Conservation (phyloP, 164 flowering plant genomes). For the Dillenia turbinata region DNA sequence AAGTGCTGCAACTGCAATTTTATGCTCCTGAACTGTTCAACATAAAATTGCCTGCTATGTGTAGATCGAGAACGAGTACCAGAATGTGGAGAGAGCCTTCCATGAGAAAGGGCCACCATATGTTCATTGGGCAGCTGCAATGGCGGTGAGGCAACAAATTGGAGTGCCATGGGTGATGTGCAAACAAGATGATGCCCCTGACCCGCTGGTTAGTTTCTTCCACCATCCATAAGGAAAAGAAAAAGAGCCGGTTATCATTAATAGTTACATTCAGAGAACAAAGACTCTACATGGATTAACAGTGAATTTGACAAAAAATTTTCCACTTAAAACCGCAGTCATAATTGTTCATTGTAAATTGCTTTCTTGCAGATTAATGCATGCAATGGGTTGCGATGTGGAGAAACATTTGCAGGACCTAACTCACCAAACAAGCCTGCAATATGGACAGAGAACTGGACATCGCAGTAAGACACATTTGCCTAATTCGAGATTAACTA, state of each 20-base stretch:
- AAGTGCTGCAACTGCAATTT: no score
- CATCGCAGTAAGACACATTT: constrained; percentile 47
- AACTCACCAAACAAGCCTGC: constrained; percentile 84
- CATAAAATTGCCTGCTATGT: not conserved
- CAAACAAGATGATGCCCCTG: constrained; percentile 88
- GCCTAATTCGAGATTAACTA: not conserved
- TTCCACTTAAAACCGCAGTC: no score
- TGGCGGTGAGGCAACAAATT: constrained; percentile 73
- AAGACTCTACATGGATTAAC: no score
- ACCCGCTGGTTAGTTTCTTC: constrained; percentile 61
- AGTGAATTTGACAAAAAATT: no score
- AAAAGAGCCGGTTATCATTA: no score
- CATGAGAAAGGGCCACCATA: constrained; percentile 48
- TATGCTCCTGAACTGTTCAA: no score
- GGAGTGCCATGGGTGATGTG: constrained; percentile 96
- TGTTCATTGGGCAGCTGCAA: constrained; percentile 71
- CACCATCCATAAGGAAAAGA: not conserved
- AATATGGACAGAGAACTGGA: constrained; percentile 97
- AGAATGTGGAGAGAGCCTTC: constrained; percentile 45
- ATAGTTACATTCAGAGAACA: no score
- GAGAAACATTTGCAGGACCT: constrained; percentile 82
- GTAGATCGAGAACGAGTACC: constrained; percentile 87
- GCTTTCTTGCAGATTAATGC: constrained; percentile 72
- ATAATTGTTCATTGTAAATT: not conserved
- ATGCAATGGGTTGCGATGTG: constrained; percentile 85